Percentiles rank a stretch among this genome's conserved stretches.
Evolutionary conservation across 108 stramenopile genomes (phyloP).

Genomic region (Fragilariopsis cylindrus): DNA sequence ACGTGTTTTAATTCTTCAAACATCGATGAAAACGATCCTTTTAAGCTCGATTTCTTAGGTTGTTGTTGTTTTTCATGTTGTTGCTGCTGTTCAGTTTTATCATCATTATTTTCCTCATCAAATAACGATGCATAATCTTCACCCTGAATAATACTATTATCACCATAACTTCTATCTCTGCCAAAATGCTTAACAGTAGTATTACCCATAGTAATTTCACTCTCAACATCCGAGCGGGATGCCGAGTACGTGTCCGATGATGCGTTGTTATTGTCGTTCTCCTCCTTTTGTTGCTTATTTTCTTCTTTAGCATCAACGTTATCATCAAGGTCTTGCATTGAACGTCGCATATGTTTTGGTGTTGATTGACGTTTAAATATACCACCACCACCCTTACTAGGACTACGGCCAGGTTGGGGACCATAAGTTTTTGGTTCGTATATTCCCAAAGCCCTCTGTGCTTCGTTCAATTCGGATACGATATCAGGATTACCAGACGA

Average conservation of each 20-base stretch:
- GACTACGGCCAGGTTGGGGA: background rate
- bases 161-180: background rate
- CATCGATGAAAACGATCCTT: background rate
- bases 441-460: background rate
- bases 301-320: background rate
- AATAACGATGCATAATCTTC: background rate
- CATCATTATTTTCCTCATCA: constrained; percentile 4
- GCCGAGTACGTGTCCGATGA: background rate
- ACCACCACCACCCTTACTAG: too few species aligned
- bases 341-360: background rate
- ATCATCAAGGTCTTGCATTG: background rate
- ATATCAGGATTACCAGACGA: background rate
- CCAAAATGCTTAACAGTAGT: constrained; percentile 10
- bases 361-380: constrained; percentile 1
- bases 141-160: too few species aligned
- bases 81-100: background rate
- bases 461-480: background rate
- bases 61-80: background rate
- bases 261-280: background rate
- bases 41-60: background rate
- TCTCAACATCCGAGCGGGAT: background rate
- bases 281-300: background rate
- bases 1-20: constrained; percentile 8
- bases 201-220: constrained; percentile 16
- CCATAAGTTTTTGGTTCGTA: constrained; percentile 3